Evolutionary conservation across 75 land plant genomes (phyloP).

Genomic region (Selaginella tamariscina): DNA sequence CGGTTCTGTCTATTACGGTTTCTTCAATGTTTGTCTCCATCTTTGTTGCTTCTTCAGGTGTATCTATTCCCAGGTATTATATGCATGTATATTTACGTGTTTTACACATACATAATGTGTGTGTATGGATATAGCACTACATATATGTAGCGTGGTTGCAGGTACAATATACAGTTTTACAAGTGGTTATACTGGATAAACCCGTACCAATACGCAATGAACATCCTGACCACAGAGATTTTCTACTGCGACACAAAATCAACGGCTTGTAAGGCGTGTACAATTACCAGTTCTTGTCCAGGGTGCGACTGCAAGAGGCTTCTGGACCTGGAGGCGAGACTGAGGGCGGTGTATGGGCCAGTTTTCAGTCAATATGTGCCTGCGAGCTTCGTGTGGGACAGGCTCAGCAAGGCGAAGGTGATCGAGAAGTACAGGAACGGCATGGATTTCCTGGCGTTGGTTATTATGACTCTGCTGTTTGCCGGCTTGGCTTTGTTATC

Average conservation of each 20-base stretch:
- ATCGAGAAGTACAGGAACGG: conserved; percentile 4
- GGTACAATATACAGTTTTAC: conserved; percentile 11
- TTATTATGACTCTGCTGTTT: background rate
- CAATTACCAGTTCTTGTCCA: background rate
- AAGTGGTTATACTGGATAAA: conserved; percentile 11
- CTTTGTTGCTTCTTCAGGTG: background rate
- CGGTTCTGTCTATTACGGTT: background rate
- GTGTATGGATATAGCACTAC: no score
- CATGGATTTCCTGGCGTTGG: background rate
- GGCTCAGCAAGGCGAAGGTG: background rate
- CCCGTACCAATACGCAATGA: background rate
- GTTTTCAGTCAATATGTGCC: background rate
- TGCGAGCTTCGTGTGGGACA: conserved; percentile 7
- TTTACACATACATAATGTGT: no score
- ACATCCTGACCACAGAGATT: background rate
- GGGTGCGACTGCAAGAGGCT: conserved; percentile 3
- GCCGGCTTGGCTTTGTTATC: background rate
- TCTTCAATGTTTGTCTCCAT: background rate
- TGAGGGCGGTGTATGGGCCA: conserved; percentile 4
- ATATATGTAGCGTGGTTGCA: no score
- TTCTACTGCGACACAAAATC: background rate
- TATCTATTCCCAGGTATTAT: background rate
- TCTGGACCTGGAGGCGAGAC: background rate
- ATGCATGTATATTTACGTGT: no score
- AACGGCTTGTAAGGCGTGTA: background rate